phyloP scores from a whole-genome alignment of 139 green algal species.

The Ettlia oleoabundans region DNA sequence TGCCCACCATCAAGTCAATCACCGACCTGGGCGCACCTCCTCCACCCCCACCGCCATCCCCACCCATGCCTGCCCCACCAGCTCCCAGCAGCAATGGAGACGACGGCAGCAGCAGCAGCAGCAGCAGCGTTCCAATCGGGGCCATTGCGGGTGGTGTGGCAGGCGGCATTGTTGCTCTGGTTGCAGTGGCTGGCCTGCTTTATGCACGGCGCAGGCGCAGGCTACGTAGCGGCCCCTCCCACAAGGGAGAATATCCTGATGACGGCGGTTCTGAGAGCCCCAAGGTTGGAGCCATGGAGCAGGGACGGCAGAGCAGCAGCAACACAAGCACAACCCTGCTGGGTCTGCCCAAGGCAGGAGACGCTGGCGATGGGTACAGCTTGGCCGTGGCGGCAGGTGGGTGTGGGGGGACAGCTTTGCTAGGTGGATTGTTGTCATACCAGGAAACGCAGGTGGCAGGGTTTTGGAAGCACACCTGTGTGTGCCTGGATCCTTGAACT shows the following conservation, averaged over 20 bases:
- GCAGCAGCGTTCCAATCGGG: slow-evolving; percentile 14
- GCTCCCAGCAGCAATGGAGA: background rate
- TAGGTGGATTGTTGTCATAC: too few relatives aligned
- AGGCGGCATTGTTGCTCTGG: slow-evolving; percentile 2
- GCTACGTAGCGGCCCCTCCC: background rate
- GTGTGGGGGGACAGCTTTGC: too few relatives aligned
- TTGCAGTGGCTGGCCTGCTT: background rate
- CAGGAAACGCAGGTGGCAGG: too few relatives aligned
- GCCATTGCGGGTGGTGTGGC: slow-evolving; percentile 27
- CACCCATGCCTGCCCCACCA: background rate
- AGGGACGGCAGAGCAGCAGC: background rate
- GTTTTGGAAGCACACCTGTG: background rate
- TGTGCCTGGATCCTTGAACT: too few relatives aligned
- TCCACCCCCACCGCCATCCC: background rate
- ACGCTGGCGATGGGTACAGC: slow-evolving; percentile 3
- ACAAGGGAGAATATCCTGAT: background rate
- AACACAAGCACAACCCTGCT: background rate
- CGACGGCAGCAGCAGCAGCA: background rate
- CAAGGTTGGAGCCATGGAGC: slow-evolving; percentile 33
- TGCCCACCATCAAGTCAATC: background rate
- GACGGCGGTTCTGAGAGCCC: slow-evolving; percentile 11
- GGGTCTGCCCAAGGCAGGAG: slow-evolving; percentile 1
- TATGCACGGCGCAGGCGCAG: background rate
- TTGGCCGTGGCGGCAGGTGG: slow-evolving; percentile 15
- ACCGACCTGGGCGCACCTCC: background rate